Conservation (phyloP, 2,329 filamentous ascomycete genomes). For the Hymenoscyphus albidus region DNA sequence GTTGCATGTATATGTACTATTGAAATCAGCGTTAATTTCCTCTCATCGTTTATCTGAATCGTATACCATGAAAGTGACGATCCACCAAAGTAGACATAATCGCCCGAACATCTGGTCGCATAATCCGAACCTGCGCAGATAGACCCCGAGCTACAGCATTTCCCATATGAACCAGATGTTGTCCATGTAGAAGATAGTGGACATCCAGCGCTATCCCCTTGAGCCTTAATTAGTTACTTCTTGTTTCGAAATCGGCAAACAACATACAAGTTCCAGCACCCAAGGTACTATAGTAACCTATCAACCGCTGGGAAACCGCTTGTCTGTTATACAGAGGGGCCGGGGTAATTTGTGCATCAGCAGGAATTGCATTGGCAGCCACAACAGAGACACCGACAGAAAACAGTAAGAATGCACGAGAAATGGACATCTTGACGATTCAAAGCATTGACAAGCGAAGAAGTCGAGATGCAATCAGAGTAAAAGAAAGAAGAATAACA, state of each 20-base stretch:
- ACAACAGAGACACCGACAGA: not conserved
- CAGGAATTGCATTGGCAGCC: constrained; percentile 4
- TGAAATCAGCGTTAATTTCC: not conserved
- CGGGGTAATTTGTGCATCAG: constrained; percentile 2
- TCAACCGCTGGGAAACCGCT: constrained; percentile 5
- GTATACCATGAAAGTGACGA: not conserved
- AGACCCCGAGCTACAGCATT: constrained; percentile 4
- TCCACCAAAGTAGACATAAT: constrained; percentile 1
- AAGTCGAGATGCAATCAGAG: not conserved
- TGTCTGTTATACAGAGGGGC: constrained; percentile 2
- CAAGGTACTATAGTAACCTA: constrained; percentile 9
- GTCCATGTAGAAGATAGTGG: constrained; percentile 6
- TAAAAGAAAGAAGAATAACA: not conserved
- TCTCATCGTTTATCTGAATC: not conserved
- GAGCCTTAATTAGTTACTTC: not conserved
- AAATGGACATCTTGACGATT: constrained; percentile 8
- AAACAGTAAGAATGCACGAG: constrained; percentile 3
- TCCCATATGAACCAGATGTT: constrained; percentile 6
- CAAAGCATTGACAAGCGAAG: not conserved
- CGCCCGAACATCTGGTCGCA: constrained; percentile 6
- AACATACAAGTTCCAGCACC: constrained; percentile 9
- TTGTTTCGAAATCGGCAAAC: not conserved
- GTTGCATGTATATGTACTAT: constrained; percentile 7
- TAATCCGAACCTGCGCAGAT: not conserved
- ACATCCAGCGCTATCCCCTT: constrained; percentile 4